A percentile compares a stretch with the other conserved stretches of the same genome.
Evolutionary conservation across 2,329 filamentous ascomycete genomes (phyloP).

Genomic region (Curvularia sp.): DNA sequence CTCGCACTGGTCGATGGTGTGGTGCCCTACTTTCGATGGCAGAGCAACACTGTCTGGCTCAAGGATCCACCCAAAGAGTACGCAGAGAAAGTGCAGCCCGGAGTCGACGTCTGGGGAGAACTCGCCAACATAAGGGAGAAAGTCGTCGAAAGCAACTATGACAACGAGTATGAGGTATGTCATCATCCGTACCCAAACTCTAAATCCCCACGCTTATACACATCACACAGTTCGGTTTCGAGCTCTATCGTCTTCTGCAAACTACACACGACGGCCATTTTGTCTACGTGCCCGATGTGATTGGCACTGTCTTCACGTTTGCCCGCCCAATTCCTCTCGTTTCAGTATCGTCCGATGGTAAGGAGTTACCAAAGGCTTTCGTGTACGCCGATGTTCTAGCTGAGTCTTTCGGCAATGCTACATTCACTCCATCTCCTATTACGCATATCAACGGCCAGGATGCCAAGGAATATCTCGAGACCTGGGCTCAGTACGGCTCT

Average conservation of each 20-base stretch:
- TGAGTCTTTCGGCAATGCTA: constrained; percentile 15
- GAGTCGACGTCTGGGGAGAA: constrained; percentile 53
- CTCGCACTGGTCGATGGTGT: constrained; percentile 53
- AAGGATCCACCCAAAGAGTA: constrained; percentile 58
- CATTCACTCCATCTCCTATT: not conserved
- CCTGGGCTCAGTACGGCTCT: constrained; percentile 57
- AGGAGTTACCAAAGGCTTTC: constrained; percentile 63
- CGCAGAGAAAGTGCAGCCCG: constrained; percentile 54
- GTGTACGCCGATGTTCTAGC: constrained; percentile 58
- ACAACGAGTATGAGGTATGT: constrained; percentile 52
- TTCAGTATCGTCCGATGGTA: constrained; percentile 64
- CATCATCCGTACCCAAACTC: no score
- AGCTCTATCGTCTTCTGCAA: constrained; percentile 54
- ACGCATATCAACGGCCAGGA: constrained; percentile 1
- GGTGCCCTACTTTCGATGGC: constrained; percentile 57
- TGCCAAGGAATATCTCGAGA: constrained; percentile 31
- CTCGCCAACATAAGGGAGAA: constrained; percentile 52
- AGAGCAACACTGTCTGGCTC: constrained; percentile 55
- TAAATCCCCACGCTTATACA: constrained; percentile 11
- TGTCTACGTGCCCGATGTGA: constrained; percentile 61
- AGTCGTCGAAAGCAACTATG: constrained; percentile 47
- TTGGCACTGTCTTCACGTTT: constrained; percentile 61
- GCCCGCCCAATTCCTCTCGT: constrained; percentile 61
- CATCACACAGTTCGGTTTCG: constrained; percentile 39
- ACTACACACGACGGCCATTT: constrained; percentile 72